A percentile compares a stretch with the other conserved stretches of the same genome.
Evolutionary conservation across 768 basidiomycete species (phyloP).

Genomic region (Hygrocybe punicea): DNA sequence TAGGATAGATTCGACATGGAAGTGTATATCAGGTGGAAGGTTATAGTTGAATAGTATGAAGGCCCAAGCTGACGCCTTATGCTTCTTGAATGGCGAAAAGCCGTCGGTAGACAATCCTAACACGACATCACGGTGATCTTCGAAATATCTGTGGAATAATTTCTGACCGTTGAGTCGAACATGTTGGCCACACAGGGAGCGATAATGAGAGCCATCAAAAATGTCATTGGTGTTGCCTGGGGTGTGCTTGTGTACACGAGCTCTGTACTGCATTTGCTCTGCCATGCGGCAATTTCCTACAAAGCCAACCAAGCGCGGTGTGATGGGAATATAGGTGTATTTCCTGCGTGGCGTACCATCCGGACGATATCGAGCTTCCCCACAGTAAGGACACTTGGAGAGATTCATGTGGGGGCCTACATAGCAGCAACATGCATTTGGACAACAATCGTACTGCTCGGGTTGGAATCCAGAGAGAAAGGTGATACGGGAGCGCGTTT

Average conservation of each 20-base stretch:
- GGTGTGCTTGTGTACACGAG: constrained; percentile 7
- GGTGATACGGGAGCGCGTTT: constrained; percentile 17
- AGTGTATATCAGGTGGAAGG: constrained; percentile 40
- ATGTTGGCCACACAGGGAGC: constrained; percentile 13
- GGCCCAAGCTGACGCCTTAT: constrained; percentile 35
- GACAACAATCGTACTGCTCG: constrained; percentile 39
- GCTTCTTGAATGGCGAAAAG: constrained; percentile 31
- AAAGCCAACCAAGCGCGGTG: constrained; percentile 31
- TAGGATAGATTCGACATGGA: too few relatives aligned
- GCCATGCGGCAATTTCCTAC: constrained; percentile 21
- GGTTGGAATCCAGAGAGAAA: constrained; percentile 35
- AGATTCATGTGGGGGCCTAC: constrained; percentile 29
- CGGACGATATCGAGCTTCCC: constrained; percentile 22
- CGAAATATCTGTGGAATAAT: constrained; percentile 30
- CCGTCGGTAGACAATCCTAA: constrained; percentile 40
- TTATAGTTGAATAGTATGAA: constrained; percentile 43
- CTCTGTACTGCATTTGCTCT: constrained; percentile 28
- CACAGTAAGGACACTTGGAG: constrained; percentile 36
- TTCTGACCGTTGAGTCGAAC: constrained; percentile 25
- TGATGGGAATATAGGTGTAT: constrained; percentile 41
- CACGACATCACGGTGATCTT: constrained; percentile 36
- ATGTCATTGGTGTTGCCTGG: constrained; percentile 28
- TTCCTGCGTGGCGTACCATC: constrained; percentile 20
- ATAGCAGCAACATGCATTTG: constrained; percentile 40
- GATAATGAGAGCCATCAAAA: constrained; percentile 34